Conservation (phyloP, 2,329 filamentous ascomycete species). For the Corinectria fuckeliana region DNA sequence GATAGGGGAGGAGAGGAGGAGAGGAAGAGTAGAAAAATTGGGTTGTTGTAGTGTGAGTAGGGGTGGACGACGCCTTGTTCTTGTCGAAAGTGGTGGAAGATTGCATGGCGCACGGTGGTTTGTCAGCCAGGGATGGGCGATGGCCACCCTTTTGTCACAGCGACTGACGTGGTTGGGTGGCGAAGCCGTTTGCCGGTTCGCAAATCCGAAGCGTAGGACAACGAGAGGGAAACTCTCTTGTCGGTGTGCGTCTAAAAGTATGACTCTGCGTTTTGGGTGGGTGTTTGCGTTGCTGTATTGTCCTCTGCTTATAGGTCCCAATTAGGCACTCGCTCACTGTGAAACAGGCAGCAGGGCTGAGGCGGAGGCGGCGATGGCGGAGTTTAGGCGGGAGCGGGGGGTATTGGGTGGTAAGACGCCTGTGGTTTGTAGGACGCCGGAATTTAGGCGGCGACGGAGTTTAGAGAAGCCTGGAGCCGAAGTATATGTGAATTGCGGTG, state of each 20-base stretch:
- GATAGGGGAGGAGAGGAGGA: conserved; percentile 20
- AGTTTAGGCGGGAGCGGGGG: conserved; percentile 29
- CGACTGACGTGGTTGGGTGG: conserved; percentile 35
- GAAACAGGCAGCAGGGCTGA: conserved; percentile 34
- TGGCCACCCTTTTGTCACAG: neutral
- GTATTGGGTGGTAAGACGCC: conserved; percentile 12
- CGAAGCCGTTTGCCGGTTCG: conserved; percentile 29
- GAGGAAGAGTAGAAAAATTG: conserved; percentile 22
- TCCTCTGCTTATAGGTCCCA: conserved; percentile 10
- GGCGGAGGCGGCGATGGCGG: conserved; percentile 26
- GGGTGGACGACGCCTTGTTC: conserved; percentile 27
- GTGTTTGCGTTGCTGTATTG: conserved; percentile 3
- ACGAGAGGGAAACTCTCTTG: conserved; percentile 14
- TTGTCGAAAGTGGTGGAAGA: conserved; percentile 44
- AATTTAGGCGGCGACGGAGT: conserved; percentile 27
- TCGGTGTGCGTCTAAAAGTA: conserved; percentile 15
- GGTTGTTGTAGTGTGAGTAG: conserved; percentile 17
- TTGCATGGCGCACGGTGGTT: conserved; percentile 40
- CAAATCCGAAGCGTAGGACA: conserved; percentile 28
- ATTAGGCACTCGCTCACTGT: conserved; percentile 27
- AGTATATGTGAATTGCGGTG: neutral
- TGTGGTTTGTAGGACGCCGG: conserved; percentile 17
- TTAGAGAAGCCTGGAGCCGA: conserved; percentile 8
- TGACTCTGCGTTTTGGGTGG: conserved; percentile 14
- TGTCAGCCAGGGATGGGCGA: conserved; percentile 44